Conservation (phyloP, 2,329 filamentous ascomycete species). For the Ophiocordyceps camponoti-saundersi region DNA sequence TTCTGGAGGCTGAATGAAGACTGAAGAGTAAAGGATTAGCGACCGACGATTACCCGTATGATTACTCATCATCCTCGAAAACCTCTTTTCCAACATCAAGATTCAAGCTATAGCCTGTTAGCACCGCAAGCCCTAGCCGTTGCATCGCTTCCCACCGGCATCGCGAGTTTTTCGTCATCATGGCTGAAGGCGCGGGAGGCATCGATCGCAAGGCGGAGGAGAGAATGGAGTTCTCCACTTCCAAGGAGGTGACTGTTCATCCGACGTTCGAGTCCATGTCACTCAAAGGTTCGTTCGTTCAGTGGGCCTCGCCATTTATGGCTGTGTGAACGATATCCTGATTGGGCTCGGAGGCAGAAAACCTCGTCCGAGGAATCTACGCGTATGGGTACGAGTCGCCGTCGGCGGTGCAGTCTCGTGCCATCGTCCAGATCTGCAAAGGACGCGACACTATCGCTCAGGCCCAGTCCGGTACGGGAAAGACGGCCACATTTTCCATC, state of each 20-base stretch:
- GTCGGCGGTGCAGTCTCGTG: constrained; percentile 91
- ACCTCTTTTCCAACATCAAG: neutral
- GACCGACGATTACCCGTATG: no score
- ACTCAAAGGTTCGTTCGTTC: constrained; percentile 65
- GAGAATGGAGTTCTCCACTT: constrained; percentile 95
- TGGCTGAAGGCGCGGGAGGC: constrained; percentile 64
- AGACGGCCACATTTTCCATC: constrained; percentile 93
- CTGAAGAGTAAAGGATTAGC: no score
- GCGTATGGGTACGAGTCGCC: constrained; percentile 98
- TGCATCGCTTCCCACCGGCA: neutral
- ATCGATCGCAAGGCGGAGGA: constrained; percentile 90
- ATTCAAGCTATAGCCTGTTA: neutral
- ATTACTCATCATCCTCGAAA: no score
- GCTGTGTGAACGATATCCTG: neutral
- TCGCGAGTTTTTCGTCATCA: constrained; percentile 25
- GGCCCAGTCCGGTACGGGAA: constrained; percentile 91
- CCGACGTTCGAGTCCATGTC: constrained; percentile 94
- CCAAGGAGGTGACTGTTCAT: constrained; percentile 90
- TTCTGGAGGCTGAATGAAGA: no score
- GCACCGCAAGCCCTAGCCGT: no score
- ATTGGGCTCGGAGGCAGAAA: constrained; percentile 37
- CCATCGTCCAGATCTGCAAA: constrained; percentile 98
- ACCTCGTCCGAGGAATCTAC: constrained; percentile 90
- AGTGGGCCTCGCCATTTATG: neutral
- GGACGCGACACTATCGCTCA: constrained; percentile 97